Evolutionary conservation across 768 basidiomycete genomes (phyloP), one percentile per base, ranked within the genome.

Genomic region (Coprinopsis sp.): DNA sequence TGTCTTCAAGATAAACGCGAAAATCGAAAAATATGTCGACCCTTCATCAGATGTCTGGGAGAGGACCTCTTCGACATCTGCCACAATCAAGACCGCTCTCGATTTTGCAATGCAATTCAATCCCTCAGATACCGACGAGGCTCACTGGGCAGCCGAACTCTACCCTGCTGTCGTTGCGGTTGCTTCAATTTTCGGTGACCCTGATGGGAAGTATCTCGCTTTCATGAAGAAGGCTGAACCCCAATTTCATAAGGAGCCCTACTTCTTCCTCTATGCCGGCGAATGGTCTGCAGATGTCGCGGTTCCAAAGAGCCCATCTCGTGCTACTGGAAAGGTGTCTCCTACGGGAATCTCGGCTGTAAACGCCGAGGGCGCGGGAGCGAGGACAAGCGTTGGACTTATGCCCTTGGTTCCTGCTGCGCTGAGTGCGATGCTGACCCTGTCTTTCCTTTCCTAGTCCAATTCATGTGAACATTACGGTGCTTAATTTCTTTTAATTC

Each of bases 171-270:
- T 85, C 47, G 82, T 79, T 6, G 76, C 78, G 22, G 74, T 81
- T 11, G 79, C 68, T 13, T 64, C 77, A 3, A 58, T 67, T 12
- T 83, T 82, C 53, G 84, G 84, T n/a, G 83, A 87, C 57, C 58
- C 77, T 2, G 59, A 71, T n/a, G 74, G 74, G 27, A 79, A 71
- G 56, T 84, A 84, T 55, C 66, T 72, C 2, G 46, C 59, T 8
- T 82, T 67, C 58, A 55, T 85, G 53, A 63, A 65, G 41, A 56
- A 60, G 14, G 61, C 52, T 1, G 64, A 70, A 22, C 58, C 65
- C 0, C 52, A 51, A 11, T 81, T 78, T 51, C 65, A 69, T 14
- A 52, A 51, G 10, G 68, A 78, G 50, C 69, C 73, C 22, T 73
- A 66, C 48, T 77, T 78, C 60, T 55, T 81, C 49, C 79, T 77